Evolutionary conservation across 2,329 filamentous ascomycete species (phyloP).

Genomic region (Apiospora koreana): DNA sequence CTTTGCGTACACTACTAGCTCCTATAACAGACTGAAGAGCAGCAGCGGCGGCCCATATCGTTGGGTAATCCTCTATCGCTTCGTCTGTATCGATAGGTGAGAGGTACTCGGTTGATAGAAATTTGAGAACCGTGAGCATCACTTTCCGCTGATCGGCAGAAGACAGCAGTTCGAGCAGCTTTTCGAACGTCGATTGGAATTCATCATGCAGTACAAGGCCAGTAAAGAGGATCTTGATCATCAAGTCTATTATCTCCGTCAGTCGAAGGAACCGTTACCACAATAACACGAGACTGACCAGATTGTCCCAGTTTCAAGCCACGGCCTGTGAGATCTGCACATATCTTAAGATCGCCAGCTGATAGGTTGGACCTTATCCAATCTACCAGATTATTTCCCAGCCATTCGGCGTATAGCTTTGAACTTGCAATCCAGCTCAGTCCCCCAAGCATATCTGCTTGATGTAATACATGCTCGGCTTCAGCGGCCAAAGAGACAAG

Average conservation of each 20-base stretch:
- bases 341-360: slow-evolving; percentile 41
- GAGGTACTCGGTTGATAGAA: slow-evolving; percentile 49
- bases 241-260: slow-evolving; percentile 36
- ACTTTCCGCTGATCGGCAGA: slow-evolving; percentile 46
- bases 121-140: slow-evolving; percentile 40
- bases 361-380: slow-evolving; percentile 40
- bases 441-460: slow-evolving; percentile 30
- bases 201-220: slow-evolving; percentile 25
- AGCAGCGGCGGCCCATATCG: slow-evolving; percentile 59
- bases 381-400: slow-evolving; percentile 62
- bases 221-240: slow-evolving; percentile 35
- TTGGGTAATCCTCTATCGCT: slow-evolving; percentile 29
- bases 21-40: slow-evolving; percentile 53
- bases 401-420: slow-evolving; percentile 67
- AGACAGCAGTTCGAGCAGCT: slow-evolving; percentile 38
- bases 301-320: slow-evolving; percentile 71
- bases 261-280: slow-evolving; percentile 19
- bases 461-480: slow-evolving; percentile 51
- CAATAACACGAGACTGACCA: slow-evolving; percentile 47
- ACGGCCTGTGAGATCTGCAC: slow-evolving; percentile 54
- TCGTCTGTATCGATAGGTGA: slow-evolving; percentile 35
- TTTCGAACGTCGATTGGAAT: slow-evolving; percentile 27
- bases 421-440: slow-evolving; percentile 66
- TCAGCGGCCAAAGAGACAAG: slow-evolving; percentile 55
- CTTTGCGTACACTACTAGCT: slow-evolving; percentile 49